A percentile compares a stretch with the other conserved stretches of the same genome.
phyloP scores from a whole-genome alignment of 2,329 filamentous ascomycete species.

The Diaporthe citri region DNA sequence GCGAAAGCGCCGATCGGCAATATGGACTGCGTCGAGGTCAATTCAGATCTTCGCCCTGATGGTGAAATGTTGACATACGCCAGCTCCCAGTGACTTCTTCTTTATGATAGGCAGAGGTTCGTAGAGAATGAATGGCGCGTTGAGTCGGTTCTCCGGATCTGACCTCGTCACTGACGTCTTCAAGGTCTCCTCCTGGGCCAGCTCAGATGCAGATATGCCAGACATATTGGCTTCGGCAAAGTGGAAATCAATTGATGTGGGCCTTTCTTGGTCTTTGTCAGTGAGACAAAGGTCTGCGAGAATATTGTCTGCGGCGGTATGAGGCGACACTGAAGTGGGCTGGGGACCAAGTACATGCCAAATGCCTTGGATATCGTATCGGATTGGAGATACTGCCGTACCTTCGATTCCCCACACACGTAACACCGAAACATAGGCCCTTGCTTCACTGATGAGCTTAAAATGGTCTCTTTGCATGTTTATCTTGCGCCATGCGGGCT shows the following conservation, averaged over 20 bases:
- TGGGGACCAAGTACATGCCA: no score
- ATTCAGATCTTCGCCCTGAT: neutral
- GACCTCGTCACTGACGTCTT: constrained; percentile 15
- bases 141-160: constrained; percentile 25
- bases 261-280: no score
- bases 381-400: no score
- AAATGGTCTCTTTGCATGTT: constrained; percentile 7
- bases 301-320: neutral
- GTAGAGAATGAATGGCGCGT: constrained; percentile 5
- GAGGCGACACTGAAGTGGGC: neutral
- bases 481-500: constrained; percentile 2
- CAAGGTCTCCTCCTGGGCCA: constrained; percentile 8
- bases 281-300: neutral
- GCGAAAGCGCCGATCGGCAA: constrained; percentile 61
- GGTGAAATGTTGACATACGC: neutral
- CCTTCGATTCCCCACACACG: neutral
- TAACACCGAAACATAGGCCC: neutral
- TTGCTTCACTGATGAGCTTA: neutral
- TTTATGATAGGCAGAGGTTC: constrained; percentile 40
- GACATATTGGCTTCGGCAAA: neutral
- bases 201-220: constrained; percentile 2
- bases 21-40: neutral
- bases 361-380: no score
- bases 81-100: constrained; percentile 17
- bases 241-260: neutral